Base-by-base conservation (phyloP, 371 early-diverging fungal species). In the Mucor circinelloides region DNA sequence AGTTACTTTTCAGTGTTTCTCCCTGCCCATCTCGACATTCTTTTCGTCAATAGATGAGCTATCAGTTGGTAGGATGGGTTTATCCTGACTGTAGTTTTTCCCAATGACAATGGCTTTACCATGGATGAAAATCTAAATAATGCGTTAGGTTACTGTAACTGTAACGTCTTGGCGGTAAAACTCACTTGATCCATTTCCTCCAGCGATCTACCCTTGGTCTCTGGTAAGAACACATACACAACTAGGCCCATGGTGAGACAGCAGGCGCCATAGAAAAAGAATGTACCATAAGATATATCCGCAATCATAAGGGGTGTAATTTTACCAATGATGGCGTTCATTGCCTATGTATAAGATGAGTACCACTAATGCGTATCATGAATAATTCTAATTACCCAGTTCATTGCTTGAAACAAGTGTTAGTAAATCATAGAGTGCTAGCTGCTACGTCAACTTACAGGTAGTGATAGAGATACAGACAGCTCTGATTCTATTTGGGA, bases 391-490 rank as follows among this genome's bases (percentile, higher is more conserved):
- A 6, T 21, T 44, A 31, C 44, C 58, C 46, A 65, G 44, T 60
- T 60, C 60, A 65, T 48, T 2, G 46, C 36, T 58, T 46, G 4
- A 64, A 42, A 42, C 3, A 57, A 32, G 0, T 52, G 25, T 52
- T 52, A 52, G 17, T 40, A 40, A 3, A 40, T 0, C 0, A 15
- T 40, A 40, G 0, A 40, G 17, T 17, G 0, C 40, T 5, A 5
- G 8, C 30, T 28, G 12, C 17, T 15, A 50, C 32, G 85, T 64
- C 58, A 75, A 84, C 87, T 36, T 85, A 76, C 96, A 95, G 95
- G 96, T 94, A 36, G 92, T 87, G 21, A 93, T 64, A 52, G 91
- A 90, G 60, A 91, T 86, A 60, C 89, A 94, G 75, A 93, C 93
- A 65, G 91, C 84, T 61, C 89, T 86, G 60, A 89, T 77, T 50